Base-by-base conservation (phyloP, 257 asterid genomes). In the Jacaranda copaia region DNA sequence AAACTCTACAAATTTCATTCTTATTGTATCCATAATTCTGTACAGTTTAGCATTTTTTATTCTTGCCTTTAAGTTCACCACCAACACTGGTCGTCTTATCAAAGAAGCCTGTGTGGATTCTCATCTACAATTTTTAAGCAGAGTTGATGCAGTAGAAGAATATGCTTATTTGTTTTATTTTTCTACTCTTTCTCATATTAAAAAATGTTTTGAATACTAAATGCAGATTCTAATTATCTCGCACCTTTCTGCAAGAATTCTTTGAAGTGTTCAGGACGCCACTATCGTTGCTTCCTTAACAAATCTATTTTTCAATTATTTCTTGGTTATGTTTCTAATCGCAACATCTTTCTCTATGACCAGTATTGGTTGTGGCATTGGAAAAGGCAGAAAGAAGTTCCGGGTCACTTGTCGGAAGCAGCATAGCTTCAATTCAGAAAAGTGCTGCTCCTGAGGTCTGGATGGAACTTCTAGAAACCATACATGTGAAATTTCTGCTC, bases 391-490 rank as follows among this genome's bases (percentile, higher is more conserved):
- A 94, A 80, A 86, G 77, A 81, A 91, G 88, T 86, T 89, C 99
- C 56, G 99, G 99, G 70, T 68, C 99, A 46, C 90, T 90, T 77
- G 96, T 94, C 56, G 99, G 98, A 69, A 88, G 88, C 84, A 87
- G 95, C 89, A 94, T 94, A 73, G 98, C 99, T 79, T 89, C 98
- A 79, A 89, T 94, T 40, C 97, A 94, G 90, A 89, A 94, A 90
- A 94, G 96, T 76, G 87, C 97, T 51, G 97, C 96, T 81, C 95
- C 99, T 11, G 98, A 92, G 95, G 97, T 93, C 77, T 74, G 68
- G 80, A 68, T 75, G 71, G 74, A 75, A 79, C 80, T 69, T 80
- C 36, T n/a, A 39, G 18, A 74, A 55, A 39, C 52, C 52, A 62
- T 60, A 46, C 40, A 67, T 36, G 6, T 42, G 40, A 68, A 75